Evolutionary conservation across 768 basidiomycete genomes (phyloP).

Genomic region (Tubosaeta brunneosetosa): DNA sequence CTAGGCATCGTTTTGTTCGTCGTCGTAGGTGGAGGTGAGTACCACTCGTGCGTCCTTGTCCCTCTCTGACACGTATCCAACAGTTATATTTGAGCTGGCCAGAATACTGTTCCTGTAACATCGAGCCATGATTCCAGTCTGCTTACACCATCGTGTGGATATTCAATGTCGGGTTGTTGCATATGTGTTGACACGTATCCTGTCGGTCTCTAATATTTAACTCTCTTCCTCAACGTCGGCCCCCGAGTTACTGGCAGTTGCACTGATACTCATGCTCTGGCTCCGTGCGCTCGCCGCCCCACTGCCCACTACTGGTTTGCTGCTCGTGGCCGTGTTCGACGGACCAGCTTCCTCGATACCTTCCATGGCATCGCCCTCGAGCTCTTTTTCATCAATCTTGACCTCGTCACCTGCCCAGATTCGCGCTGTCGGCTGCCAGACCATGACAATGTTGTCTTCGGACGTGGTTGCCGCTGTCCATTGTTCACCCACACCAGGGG

Average conservation of each 20-base stretch:
- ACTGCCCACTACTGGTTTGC: conserved; percentile 22
- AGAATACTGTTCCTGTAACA: conserved; percentile 59
- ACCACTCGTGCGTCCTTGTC: not conserved
- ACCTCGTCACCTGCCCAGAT: conserved; percentile 91
- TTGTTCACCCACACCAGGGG: conserved; percentile 71
- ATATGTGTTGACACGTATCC: conserved; percentile 10
- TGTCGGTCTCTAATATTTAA: conserved; percentile 13
- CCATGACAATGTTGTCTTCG: conserved; percentile 95
- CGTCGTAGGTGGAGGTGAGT: conserved; percentile 72
- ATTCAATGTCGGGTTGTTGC: conserved; percentile 2
- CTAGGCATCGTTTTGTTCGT: conserved; percentile 73
- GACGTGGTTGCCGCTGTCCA: conserved; percentile 89
- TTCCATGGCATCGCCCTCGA: conserved; percentile 79
- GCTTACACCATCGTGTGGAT: conserved; percentile 1
- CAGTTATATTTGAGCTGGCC: conserved; percentile 73
- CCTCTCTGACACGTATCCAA: conserved; percentile 5
- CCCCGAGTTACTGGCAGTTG: conserved; percentile 44
- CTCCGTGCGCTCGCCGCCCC: conserved; percentile 43
- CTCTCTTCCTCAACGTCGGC: conserved; percentile 41
- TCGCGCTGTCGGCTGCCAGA: conserved; percentile 95
- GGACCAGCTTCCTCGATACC: conserved; percentile 48
- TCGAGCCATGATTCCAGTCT: not conserved
- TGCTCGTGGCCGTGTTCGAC: conserved; percentile 11
- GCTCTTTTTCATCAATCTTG: conserved; percentile 76
- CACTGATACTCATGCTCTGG: conserved; percentile 61